Conservation (phyloP, 2,329 filamentous ascomycete genomes). For the Alternaria brassicicola region DNA sequence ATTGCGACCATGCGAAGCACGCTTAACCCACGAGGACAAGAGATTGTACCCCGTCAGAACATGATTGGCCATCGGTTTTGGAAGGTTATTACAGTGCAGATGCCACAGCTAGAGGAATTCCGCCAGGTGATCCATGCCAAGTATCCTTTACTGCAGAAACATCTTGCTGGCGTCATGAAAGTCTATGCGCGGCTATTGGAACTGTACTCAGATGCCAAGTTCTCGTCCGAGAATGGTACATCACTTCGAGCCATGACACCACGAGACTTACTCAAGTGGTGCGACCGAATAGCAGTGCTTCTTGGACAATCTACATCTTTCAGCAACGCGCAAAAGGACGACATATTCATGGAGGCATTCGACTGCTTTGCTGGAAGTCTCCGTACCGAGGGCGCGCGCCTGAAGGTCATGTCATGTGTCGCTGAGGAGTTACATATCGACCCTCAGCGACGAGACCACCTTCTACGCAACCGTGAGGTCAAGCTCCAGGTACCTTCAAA, state of each 20-base stretch:
- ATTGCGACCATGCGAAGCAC: slow-evolving; percentile 86
- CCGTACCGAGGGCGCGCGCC: slow-evolving; percentile 67
- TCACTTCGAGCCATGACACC: slow-evolving; percentile 69
- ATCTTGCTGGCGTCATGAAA: slow-evolving; percentile 62
- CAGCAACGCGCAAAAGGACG: slow-evolving; percentile 73
- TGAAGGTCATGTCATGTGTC: slow-evolving; percentile 69
- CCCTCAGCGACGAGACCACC: slow-evolving; percentile 78
- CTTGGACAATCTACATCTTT: slow-evolving; percentile 67
- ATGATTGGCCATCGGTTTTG: slow-evolving; percentile 88
- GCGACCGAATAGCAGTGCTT: slow-evolving; percentile 72
- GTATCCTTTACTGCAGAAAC: slow-evolving; percentile 70
- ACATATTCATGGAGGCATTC: slow-evolving; percentile 90
- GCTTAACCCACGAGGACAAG: slow-evolving; percentile 68
- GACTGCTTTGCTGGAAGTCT: slow-evolving; percentile 90
- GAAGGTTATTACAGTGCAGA: slow-evolving; percentile 73
- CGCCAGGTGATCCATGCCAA: slow-evolving; percentile 72
- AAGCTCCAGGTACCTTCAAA: slow-evolving; percentile 55
- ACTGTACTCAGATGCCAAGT: slow-evolving; percentile 51
- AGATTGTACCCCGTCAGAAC: slow-evolving; percentile 69
- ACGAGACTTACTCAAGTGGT: slow-evolving; percentile 91
- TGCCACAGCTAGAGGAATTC: slow-evolving; percentile 73
- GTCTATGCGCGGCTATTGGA: slow-evolving; percentile 57
- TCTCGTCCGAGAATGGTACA: slow-evolving; percentile 60
- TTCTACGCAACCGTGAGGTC: slow-evolving; percentile 75
- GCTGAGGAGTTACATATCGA: slow-evolving; percentile 88